phyloP scores from a whole-genome alignment of 352 stramenopile genomes.

The Phytopythium boreale region DNA sequence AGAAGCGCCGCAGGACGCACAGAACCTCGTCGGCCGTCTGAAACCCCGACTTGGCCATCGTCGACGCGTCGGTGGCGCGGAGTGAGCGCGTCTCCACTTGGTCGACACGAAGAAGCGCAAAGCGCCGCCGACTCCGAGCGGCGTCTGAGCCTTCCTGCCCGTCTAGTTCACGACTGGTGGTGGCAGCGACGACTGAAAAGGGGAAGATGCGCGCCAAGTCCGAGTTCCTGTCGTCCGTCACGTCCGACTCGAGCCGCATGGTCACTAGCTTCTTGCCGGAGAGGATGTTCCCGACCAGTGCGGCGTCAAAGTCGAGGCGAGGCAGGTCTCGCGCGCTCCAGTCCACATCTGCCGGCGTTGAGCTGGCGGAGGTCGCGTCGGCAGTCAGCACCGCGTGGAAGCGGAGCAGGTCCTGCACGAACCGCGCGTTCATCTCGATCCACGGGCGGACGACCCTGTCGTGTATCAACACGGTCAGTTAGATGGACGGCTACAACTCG shows the following conservation, averaged over 20 bases:
- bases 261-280: slow-evolving; percentile 49
- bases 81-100: slow-evolving; percentile 27
- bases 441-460: slow-evolving; percentile 56
- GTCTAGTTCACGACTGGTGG: slow-evolving; percentile 7
- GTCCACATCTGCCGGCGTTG: neutral
- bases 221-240: slow-evolving; percentile 45
- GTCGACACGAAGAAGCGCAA: slow-evolving; percentile 51
- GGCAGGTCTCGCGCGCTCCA: slow-evolving; percentile 19
- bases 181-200: slow-evolving; percentile 39
- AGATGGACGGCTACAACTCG: too few relatives aligned
- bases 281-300: slow-evolving; percentile 45
- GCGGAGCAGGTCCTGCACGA: slow-evolving; percentile 42
- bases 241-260: slow-evolving; percentile 60
- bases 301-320: slow-evolving; percentile 49
- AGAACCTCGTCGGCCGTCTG: slow-evolving; percentile 33
- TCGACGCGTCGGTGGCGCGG: slow-evolving; percentile 20
- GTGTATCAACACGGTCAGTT: too few relatives aligned
- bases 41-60: slow-evolving; percentile 46
- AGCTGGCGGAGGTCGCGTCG: neutral
- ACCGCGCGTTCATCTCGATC: slow-evolving; percentile 66
- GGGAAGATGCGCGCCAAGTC: slow-evolving; percentile 38
- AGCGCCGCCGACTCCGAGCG: slow-evolving; percentile 15
- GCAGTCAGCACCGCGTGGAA: slow-evolving; percentile 27
- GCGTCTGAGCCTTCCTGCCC: neutral
- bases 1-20: slow-evolving; percentile 51